Base-by-base conservation (phyloP, 371 early-diverging fungal species). In the Blakeslea trispora region DNA sequence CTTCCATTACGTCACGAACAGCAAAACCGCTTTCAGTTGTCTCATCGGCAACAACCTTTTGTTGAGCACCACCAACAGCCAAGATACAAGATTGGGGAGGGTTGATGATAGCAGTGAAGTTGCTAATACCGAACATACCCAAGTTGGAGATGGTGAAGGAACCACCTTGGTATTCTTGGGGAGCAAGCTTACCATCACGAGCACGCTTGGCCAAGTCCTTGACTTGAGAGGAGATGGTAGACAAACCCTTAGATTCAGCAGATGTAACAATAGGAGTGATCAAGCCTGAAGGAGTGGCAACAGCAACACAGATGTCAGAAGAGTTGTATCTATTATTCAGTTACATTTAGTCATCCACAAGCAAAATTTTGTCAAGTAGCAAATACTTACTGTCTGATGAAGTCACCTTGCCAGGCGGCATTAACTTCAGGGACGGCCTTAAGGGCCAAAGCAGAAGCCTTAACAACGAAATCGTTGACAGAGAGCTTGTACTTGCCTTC, bases 91-190 rank as follows among this genome's bases (percentile, higher is more conserved):
- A 81, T 66, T 97, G 97, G 21, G 97, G 97, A 35, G 96, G 95
- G 85, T 97, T 97, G 81, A 98, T 95, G 70, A 98, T 98, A 57
- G 97, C 97, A 40, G 96, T 93, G 78, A 98, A 98, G 72, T 91
- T 84, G 61, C 85, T 83, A 72, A 97, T 84, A 48, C 95, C 95
- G 61, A 78, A 96, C 99, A 98, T 98, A 72, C 99, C 99, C 62
- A 98, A 82, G 85, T 98, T 98, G 64, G 96, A 95, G 72, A 98
- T 95, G 63, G 97, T 92, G 84, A 98, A 98, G 50, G 92, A 84
- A 41, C 99, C 99, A 63, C 83, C 86, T 79, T 96, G 97, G 88
- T 91, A 98, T 83, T 98, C 97, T 51, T 95, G 84, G 50, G 97
- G 99, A 59, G 83, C 79, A 11, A 98, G 85, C 81, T 95, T 95